Base-by-base conservation (phyloP, 1,139 yeast species). In the Debaryomyces coudertii region DNA sequence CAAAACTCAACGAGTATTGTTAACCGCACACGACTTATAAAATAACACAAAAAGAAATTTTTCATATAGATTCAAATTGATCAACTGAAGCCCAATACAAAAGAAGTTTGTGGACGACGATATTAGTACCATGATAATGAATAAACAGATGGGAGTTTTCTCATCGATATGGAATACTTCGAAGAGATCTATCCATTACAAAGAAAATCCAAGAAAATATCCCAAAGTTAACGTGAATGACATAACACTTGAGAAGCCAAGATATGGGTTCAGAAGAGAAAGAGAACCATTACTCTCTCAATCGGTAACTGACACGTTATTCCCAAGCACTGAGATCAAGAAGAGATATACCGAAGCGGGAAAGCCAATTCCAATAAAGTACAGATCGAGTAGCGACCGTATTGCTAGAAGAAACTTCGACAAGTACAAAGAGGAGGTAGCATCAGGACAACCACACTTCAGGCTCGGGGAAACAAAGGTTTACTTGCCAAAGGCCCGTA, bases 401-500 rank as follows among this genome's bases (percentile, higher is more conserved):
- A 71, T 71, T 45, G 69, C 77, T 30, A 62, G 70, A 52, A 63
- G 73, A 55, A 71, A 72, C 57, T 66, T 61, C 50, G 74, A 68
- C 46, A 57, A 69, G 49, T 78, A 78, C 46, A 77, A 80, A 58
- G 77, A 79, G 16, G 82, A 82, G 47, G 77, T 88, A 40, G 84
- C 77, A 40, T 68, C 71, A 40, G 92, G 86, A 16, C 76, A 75
- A 54, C 85, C 97, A 2, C 97, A 90, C 69, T 92, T 90, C 76
- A 75, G 73, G 44, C 81, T 87, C 5, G 98, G 98, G 58, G 83
- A 79, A 5, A 80, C 78, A 54, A 73, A 85, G 53, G 72, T 87
- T 12, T 90, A 81, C 63, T 86, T 92, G 66, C 97, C 98, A 30
- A 83, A 83, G 53, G 97, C 95, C 2, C 76, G 95, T 53, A 74